Evolutionary conservation across 495 filamentous ascomycete genomes (phyloP), one percentile per base, ranked within the genome.

Genomic region (Echria macrotheca): DNA sequence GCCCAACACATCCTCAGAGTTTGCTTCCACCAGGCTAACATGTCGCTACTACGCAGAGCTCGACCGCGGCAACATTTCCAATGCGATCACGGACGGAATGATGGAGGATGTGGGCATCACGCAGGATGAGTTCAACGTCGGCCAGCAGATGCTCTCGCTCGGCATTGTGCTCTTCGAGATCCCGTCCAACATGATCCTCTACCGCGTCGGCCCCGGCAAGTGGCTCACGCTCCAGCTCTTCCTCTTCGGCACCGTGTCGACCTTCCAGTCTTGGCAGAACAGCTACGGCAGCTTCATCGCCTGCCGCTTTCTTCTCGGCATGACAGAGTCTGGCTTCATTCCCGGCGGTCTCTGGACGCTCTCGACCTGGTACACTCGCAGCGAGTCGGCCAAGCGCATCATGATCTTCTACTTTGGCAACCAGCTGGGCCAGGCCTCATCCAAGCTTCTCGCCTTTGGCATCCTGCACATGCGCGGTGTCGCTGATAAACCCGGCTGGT

Each of bases 91-190:
- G 24, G 53, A 57, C 52, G 42, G 18, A 35, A 75, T 82, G 49
- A 73, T 73, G 2, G 41, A 70, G 35, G 79, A 82, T 53, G 63
- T 82, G 24, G 55, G 64, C 25, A 72, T 84, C 52, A 73, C 63
- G 2, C 76, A 75, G 1, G 72, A 80, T 50, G 70, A 81, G 57
- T 69, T 82, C 54, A 84, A 84, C 42, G 60, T 79, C 47, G 80
- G 80, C 1, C 68, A 72, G 8, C 75, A 79, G 52, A 59, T 84
- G 36, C 63, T 82, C 0, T 78, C 73, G 0, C 69, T 74, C 3
- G 78, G 79, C 4, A 80, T 82, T 24, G 79, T 82, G 1, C 60
- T 81, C 9, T 63, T 72, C 0, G 80, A 81, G 47, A 80, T 84
- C 24, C 78, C 78, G 0, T 75, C 71, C 22, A 82, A 81, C 52